Base-by-base conservation (phyloP, 805 yeast genomes). In the Candida germanica region DNA sequence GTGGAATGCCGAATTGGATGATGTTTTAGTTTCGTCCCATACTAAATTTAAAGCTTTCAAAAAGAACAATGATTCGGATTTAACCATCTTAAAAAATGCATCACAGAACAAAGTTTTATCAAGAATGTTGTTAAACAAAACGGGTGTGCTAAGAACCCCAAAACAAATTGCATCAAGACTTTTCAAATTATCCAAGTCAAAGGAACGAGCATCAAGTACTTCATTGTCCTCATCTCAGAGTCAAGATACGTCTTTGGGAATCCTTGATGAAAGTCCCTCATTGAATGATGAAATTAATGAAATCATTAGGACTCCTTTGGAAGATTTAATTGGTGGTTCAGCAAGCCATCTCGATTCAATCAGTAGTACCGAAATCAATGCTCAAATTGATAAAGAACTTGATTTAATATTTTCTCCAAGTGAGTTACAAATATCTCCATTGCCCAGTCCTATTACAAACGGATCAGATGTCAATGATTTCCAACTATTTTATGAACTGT, bases 31-130 rank as follows among this genome's bases (percentile, higher is more conserved):
- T 33, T 54, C 56, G 23, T 62, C 69, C 12, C 61, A 57, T 39
- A 43, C 50, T 24, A 66, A 65, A 40, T 66, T 58, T 40, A 53
- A 53, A 15, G 48, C 53, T 11, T 65, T 62, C 44, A 52, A 53
- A 33, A 54, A 53, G 10, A 51, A 51, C 33, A 58, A 54, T 19
- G 44, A 46, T 28, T 37, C 47, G n/a, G 31, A 44, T 15, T 40
- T 58, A 0, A 39, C 53, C 7, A 43, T 56, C 6, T 49, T 62
- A 39, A 59, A 55, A 31, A 55, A 56, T 29, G 54, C 69, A 11
- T 55, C 65, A 4, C 71, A 64, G 40, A 65, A 66, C 43, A 66
- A 64, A 39, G 58, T 64, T 10, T 48, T 67, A 28, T 62, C 70
- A 3, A 50, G 69, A 31, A 64, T 67, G 71, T 40, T 67, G 21